These are phyloP conservation scores for Claviceps cyperi DNA, from an alignment of 2,329 filamentous ascomycete genomes.

Conservation along the genomic window DNA sequence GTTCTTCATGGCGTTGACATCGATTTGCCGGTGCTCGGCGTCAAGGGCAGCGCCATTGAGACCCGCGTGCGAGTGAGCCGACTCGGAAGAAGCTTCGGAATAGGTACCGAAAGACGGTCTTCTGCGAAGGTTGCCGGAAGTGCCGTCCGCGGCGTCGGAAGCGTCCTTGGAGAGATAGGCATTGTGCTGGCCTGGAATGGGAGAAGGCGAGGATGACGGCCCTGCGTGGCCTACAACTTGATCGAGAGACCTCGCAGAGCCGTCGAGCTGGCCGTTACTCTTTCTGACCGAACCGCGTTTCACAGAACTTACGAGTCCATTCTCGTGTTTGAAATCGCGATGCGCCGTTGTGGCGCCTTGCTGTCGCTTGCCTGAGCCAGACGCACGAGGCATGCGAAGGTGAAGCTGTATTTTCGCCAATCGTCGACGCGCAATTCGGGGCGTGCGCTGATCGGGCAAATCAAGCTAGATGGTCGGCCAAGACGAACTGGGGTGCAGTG, in stretches of 20 bases:
- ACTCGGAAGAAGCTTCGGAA: constrained; percentile 43
- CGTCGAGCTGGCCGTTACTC: constrained; percentile 31
- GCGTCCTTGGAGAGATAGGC: constrained; percentile 19
- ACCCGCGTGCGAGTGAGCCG: constrained; percentile 26
- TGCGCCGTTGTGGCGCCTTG: constrained; percentile 45
- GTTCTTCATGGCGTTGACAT: constrained; percentile 55
- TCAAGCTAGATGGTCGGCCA: not conserved
- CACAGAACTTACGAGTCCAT: constrained; percentile 58
- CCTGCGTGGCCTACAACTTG: constrained; percentile 17
- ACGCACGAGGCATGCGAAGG: constrained; percentile 45
- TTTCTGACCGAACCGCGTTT: constrained; percentile 28
- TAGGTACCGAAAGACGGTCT: constrained; percentile 35
- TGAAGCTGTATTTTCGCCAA: not conserved
- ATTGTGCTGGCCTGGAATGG: constrained; percentile 15
- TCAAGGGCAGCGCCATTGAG: constrained; percentile 24
- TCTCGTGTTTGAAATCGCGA: constrained; percentile 69
- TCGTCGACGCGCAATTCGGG: not conserved
- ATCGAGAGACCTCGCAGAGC: constrained; percentile 21
- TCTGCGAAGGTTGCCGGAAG: constrained; percentile 27
- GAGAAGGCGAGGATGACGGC: constrained; percentile 13
- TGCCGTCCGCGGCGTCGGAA: constrained; percentile 19
- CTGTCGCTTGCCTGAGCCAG: constrained; percentile 46
- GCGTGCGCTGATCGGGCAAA: not conserved
- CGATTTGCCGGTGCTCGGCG: constrained; percentile 48
- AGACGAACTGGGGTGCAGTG: not conserved